Base-by-base conservation (phyloP, 2,329 filamentous ascomycete genomes). In the Fusarium proliferatum region DNA sequence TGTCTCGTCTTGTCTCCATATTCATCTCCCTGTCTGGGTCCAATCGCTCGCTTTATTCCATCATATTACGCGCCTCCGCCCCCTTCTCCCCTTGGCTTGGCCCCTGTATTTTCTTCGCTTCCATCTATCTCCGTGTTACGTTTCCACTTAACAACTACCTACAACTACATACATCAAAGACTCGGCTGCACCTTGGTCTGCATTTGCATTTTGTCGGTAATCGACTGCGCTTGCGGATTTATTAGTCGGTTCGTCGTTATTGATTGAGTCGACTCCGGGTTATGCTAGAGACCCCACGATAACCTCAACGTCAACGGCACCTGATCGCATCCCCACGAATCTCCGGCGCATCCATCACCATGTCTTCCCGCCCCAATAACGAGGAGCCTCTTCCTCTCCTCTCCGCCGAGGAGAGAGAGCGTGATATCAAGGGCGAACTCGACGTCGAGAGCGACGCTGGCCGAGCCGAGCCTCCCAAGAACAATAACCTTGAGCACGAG, bases 401-500 rank as follows among this genome's bases (percentile, higher is more conserved):
- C 63, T 76, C 76, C 60, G 61, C 77, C n/a, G 79, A 81, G 63
- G 76, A 81, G 70, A 77, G 77, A 67, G 76, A 81, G 33, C 73
- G 62, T 30, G 80, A 81, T 53, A 63, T 68, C 28, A 82, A 82
- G 73, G 62, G 78, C 43, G 71, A 74, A 33, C 64, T 76, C 39
- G 82, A 84, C 59, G 55, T 83, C 45, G 82, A 84, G 71, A 76
- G 76, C 66, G 77, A 78, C 34, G 75, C 77, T 34, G 79, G 74
- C 39, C 76, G 73, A 52, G 60, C 67, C 52, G 80, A 82, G 36
- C 64, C 76, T n/a, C 61, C 75, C 39, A 78, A 78, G 61, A 75
- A 76, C 59, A 75, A 81, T 28, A 84, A 84, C 70, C 76, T 84
- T 64, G 83, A 84, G 38, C 82, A 83, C 69, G 85, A 86, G 79